Percentiles rank a stretch among this genome's conserved stretches.
phyloP scores from a whole-genome alignment of 169 alveolate species.

The Besnoitia besnoiti region DNA sequence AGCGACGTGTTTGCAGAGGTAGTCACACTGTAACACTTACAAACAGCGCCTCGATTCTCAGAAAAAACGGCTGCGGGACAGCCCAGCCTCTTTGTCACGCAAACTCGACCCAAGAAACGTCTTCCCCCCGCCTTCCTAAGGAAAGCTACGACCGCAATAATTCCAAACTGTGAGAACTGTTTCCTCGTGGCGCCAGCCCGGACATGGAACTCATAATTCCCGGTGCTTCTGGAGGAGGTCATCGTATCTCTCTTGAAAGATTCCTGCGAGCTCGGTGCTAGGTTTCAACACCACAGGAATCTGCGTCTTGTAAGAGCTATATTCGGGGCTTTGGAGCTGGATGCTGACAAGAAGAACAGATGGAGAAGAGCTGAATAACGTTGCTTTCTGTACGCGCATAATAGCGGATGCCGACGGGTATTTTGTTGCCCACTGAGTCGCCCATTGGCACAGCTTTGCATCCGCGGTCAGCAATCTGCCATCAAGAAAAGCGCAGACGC shows the following conservation, averaged over 20 bases:
- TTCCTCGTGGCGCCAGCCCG: too few species aligned
- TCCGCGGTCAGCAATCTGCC: conserved; percentile 13
- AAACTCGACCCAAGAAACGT: too few species aligned
- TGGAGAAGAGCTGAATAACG: neutral
- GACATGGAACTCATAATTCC: neutral
- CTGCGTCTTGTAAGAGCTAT: neutral
- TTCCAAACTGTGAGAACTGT: too few species aligned
- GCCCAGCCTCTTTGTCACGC: too few species aligned
- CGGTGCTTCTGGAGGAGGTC: neutral
- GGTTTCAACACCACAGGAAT: neutral
- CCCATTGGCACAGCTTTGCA: conserved; percentile 19
- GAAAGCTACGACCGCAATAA: too few species aligned
- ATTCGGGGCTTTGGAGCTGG: conserved; percentile 16
- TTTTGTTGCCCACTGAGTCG: neutral
- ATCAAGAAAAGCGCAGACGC: neutral
- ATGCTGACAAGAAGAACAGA: neutral
- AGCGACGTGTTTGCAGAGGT: too few species aligned
- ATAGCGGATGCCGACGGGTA: conserved; percentile 13
- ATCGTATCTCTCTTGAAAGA: neutral
- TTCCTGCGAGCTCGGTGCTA: neutral
- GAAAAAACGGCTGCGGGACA: too few species aligned
- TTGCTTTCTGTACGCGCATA: neutral
- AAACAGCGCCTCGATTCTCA: too few species aligned
- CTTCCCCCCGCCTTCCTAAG: too few species aligned
- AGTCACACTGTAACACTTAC: too few species aligned